Percentiles rank a stretch among this genome's conserved stretches.
phyloP scores from a whole-genome alignment of 495 filamentous ascomycete species.

The Talaromyces stipitatus region DNA sequence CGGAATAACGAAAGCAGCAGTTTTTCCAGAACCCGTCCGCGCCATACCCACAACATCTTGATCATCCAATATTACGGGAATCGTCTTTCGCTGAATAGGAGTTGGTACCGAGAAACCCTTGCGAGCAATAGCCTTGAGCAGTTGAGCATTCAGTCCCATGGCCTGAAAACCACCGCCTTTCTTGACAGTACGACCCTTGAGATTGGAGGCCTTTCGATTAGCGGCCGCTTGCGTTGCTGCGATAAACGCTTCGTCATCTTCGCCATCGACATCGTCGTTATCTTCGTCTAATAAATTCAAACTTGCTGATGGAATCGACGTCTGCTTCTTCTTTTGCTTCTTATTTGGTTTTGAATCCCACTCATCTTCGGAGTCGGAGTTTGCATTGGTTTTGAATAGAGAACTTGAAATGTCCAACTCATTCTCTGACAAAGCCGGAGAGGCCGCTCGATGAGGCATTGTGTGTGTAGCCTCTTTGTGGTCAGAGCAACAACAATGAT shows the following conservation, averaged over 20 bases:
- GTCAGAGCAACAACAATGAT: neutral
- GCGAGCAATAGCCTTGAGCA: slow-evolving; percentile 80
- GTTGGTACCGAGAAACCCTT: slow-evolving; percentile 96
- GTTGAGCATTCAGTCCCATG: slow-evolving; percentile 79
- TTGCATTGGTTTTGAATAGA: slow-evolving; percentile 57
- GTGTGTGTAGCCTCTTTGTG: slow-evolving; percentile 6
- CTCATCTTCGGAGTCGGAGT: slow-evolving; percentile 36
- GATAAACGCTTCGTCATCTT: slow-evolving; percentile 81
- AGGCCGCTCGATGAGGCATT: slow-evolving; percentile 59
- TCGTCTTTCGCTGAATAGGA: slow-evolving; percentile 93
- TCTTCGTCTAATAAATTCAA: slow-evolving; percentile 37
- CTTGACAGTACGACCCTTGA: slow-evolving; percentile 82
- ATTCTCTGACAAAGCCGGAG: slow-evolving; percentile 78
- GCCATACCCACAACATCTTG: slow-evolving; percentile 97
- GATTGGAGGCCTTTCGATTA: slow-evolving; percentile 72
- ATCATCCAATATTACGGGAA: slow-evolving; percentile 80
- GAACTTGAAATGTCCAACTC: slow-evolving; percentile 83
- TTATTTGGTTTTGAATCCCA: slow-evolving; percentile 12
- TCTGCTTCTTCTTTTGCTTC: slow-evolving; percentile 23
- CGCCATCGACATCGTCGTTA: slow-evolving; percentile 47
- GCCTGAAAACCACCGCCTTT: slow-evolving; percentile 94
- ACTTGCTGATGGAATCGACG: slow-evolving; percentile 21
- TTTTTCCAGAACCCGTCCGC: slow-evolving; percentile 92
- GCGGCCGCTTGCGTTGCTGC: slow-evolving; percentile 73
- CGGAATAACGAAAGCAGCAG: slow-evolving; percentile 93